Base-by-base conservation (phyloP, 345 rosid species). In the Hypericum androsaemum region DNA sequence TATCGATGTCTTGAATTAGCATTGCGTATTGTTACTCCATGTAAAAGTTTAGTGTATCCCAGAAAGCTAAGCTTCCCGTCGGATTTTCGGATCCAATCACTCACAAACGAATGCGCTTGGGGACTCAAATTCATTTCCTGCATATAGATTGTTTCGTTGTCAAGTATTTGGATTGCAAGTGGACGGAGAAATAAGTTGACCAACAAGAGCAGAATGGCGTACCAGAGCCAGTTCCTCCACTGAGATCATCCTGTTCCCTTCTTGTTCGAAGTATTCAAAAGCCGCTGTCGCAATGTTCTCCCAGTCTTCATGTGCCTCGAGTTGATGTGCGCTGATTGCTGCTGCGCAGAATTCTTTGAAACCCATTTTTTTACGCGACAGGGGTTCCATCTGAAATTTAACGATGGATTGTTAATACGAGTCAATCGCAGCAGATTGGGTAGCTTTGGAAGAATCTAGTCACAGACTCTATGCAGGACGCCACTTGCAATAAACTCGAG, bases 41-140 rank as follows among this genome's bases (percentile, higher is more conserved):
- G 50, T 14, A 46, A 46, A 14, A 46, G 22, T 46, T 46, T 46
- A 8, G 50, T 46, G 22, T 46, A 89, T 0, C 98, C 98, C 14
- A 39, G 66, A 53, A 79, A 81, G 70, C 70, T 79, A 64, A 84
- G 61, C 56, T 77, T 84, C 63, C 84, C 79, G 16, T 84, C 94
- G 1, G 86, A 74, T 37, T 32, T 64, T 57, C 88, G 53, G 62
- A 84, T 76, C 71, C 82, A 84, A 39, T 77, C 80, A 16, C 64
- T 75, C 46, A 84, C 72, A 42, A 69, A 14, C 43, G 79, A 66
- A 63, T 79, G 76, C 12, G 80, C 68, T 32, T 67, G 57, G 6
- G 86, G 75, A 0, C 79, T 79, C 51, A 81, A n/a, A 47, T 67
- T 61, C 66, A 61, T 67, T 61, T 61, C 71, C 71, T 61, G 53